Evolutionary conservation across 2,329 filamentous ascomycete genomes (phyloP).

Genomic region (Fusarium solani-melongenae): DNA sequence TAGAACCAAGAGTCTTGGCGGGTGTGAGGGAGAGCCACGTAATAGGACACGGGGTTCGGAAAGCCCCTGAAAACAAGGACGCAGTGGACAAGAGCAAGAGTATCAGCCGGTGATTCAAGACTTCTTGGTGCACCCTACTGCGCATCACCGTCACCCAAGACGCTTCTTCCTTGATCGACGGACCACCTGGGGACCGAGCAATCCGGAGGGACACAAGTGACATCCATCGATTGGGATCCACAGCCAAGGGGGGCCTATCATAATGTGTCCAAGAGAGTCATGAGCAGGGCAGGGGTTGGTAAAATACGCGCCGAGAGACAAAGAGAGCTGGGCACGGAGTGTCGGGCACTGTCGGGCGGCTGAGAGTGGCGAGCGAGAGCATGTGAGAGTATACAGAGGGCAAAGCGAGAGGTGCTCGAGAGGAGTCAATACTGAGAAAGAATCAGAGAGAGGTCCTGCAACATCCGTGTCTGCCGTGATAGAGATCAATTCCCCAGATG

Average conservation of each 20-base stretch:
- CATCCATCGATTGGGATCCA: constrained; percentile 1
- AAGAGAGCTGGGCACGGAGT: not conserved
- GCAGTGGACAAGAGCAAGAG: not conserved
- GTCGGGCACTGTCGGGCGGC: not conserved
- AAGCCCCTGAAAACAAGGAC: not conserved
- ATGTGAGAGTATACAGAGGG: too few species aligned
- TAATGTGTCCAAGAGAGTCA: not conserved
- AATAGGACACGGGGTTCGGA: constrained; percentile 5
- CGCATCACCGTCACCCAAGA: not conserved
- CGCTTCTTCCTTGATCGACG: not conserved
- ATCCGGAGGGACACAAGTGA: not conserved
- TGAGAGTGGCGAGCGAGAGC: not conserved
- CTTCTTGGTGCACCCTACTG: not conserved
- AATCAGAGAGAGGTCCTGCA: not conserved
- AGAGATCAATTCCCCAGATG: not conserved
- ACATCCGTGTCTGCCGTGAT: not conserved
- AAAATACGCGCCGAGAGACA: not conserved
- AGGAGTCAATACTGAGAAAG: not conserved
- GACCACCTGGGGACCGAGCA: not conserved
- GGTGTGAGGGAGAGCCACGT: constrained; percentile 23
- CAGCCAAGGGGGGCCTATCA: not conserved
- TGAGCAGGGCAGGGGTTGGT: not conserved
- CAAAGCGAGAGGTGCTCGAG: not conserved
- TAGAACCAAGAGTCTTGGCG: constrained; percentile 28
- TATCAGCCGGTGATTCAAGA: not conserved